Evolutionary conservation across 2,329 filamentous ascomycete genomes (phyloP).

Genomic region (Monosporascus sp.): DNA sequence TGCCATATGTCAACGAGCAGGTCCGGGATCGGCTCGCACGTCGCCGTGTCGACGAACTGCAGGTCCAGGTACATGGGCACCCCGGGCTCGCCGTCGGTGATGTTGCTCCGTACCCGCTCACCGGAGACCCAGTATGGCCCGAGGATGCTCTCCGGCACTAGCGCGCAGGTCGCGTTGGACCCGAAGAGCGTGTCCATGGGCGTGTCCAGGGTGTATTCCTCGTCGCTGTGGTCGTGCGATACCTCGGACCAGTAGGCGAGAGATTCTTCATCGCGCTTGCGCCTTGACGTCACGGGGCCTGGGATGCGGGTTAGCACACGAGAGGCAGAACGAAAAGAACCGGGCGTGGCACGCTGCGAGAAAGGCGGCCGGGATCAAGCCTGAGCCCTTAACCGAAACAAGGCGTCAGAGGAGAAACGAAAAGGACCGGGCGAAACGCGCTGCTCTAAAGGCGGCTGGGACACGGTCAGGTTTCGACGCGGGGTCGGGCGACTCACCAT

Average conservation of each 20-base stretch:
- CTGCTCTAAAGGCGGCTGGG: too few species aligned
- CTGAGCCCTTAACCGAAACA: too few species aligned
- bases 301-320: not conserved
- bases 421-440: too few species aligned
- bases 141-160: conserved; percentile 24
- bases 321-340: too few species aligned
- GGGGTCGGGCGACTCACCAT: conserved; percentile 12
- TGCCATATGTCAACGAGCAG: conserved; percentile 33
- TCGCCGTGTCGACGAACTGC: conserved; percentile 32
- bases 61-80: conserved; percentile 34
- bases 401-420: too few species aligned
- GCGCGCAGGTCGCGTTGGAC: conserved; percentile 21
- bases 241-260: conserved; percentile 21
- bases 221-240: conserved; percentile 16
- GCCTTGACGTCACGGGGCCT: conserved; percentile 21
- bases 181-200: conserved; percentile 28
- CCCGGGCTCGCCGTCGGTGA: conserved; percentile 31
- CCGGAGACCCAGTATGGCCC: conserved; percentile 29
- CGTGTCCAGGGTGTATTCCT: conserved; percentile 30
- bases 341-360: too few species aligned
- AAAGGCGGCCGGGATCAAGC: too few species aligned
- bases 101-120: conserved; percentile 29
- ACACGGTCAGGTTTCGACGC: not conserved
- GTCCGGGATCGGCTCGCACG: conserved; percentile 26
- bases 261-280: conserved; percentile 21